Conservation (phyloP, 2,329 filamentous ascomycete genomes). For the Exophiala lecanii-corni region DNA sequence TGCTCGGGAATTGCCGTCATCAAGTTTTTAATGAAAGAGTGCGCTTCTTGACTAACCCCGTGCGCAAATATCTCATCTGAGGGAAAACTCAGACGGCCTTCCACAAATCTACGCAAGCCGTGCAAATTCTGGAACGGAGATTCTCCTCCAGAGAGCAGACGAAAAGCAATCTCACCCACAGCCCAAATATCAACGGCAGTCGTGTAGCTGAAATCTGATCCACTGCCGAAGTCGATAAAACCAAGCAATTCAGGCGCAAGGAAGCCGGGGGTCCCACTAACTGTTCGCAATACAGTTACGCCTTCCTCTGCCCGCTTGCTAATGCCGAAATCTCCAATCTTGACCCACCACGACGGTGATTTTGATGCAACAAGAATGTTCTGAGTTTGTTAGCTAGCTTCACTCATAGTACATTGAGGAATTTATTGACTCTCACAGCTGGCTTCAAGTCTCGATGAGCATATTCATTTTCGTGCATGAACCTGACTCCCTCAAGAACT, state of each 20-base stretch:
- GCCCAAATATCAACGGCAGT: slow-evolving; percentile 24
- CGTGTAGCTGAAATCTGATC: slow-evolving; percentile 11
- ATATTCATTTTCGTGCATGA: slow-evolving; percentile 35
- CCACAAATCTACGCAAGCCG: too few species aligned
- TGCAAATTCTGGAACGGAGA: too few species aligned
- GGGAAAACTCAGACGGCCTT: too few species aligned
- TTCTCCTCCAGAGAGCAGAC: too few species aligned
- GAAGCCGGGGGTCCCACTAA: slow-evolving; percentile 16
- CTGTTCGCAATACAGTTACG: slow-evolving; percentile 12
- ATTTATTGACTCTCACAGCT: too few species aligned
- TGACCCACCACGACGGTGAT: slow-evolving; percentile 35
- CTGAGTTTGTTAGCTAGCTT: too few species aligned
- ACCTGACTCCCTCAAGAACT: slow-evolving; percentile 32
- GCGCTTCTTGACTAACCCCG: too few species aligned
- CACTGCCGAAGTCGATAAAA: slow-evolving; percentile 3
- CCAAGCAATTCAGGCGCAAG: slow-evolving; percentile 21
- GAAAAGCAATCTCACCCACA: slow-evolving; percentile 2
- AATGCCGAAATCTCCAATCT: slow-evolving; percentile 40
- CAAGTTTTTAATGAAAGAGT: too few species aligned
- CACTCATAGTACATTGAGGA: too few species aligned
- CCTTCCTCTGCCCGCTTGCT: slow-evolving; percentile 26
- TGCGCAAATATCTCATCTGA: too few species aligned
- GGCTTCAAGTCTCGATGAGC: slow-evolving; percentile 38
- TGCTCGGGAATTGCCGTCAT: too few species aligned
- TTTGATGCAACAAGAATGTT: slow-evolving; percentile 32